phyloP scores from a whole-genome alignment of 192 early-diverging fungal species.

The Backusella morwellensis region DNA sequence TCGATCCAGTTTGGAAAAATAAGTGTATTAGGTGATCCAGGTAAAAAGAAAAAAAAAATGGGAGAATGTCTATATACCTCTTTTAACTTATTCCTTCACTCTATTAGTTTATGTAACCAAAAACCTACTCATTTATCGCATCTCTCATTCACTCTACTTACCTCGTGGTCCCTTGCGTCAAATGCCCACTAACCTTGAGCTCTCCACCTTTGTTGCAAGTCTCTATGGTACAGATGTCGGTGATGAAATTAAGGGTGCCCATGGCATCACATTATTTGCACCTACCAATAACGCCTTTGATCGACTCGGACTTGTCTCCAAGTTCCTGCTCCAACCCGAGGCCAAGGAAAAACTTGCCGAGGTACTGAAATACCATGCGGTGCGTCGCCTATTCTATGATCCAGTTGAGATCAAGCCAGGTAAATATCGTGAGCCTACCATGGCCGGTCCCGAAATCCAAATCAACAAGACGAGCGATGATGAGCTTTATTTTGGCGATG shows the following conservation, averaged over 20 bases:
- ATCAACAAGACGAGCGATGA: slow-evolving; percentile 39
- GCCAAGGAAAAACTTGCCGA: slow-evolving; percentile 32
- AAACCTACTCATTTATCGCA: slow-evolving; percentile 57
- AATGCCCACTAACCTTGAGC: slow-evolving; percentile 44
- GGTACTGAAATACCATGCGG: slow-evolving; percentile 54
- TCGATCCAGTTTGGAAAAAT: slow-evolving; percentile 51
- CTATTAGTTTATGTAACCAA: slow-evolving; percentile 49
- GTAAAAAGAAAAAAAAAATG: slow-evolving; percentile 16
- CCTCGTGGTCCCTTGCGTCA: slow-evolving; percentile 46
- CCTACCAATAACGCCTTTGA: slow-evolving; percentile 58
- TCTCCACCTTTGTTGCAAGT: slow-evolving; percentile 52
- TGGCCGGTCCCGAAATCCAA: slow-evolving; percentile 32
- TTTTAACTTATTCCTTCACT: too few relatives aligned
- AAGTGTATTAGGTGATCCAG: slow-evolving; percentile 45
- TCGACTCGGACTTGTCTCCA: slow-evolving; percentile 54
- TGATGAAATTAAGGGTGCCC: slow-evolving; percentile 41
- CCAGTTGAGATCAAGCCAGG: slow-evolving; percentile 21
- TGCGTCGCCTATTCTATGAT: slow-evolving; percentile 40
- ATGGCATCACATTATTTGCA: slow-evolving; percentile 64
- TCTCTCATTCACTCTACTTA: slow-evolving; percentile 49
- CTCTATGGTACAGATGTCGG: slow-evolving; percentile 46
- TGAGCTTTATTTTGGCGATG: slow-evolving; percentile 18
- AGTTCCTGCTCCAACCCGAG: slow-evolving; percentile 39
- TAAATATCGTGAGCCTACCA: slow-evolving; percentile 29
- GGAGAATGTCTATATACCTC: too few relatives aligned